phyloP scores from a whole-genome alignment of 73 alveolate species.

The Durusdinium trenchii region DNA sequence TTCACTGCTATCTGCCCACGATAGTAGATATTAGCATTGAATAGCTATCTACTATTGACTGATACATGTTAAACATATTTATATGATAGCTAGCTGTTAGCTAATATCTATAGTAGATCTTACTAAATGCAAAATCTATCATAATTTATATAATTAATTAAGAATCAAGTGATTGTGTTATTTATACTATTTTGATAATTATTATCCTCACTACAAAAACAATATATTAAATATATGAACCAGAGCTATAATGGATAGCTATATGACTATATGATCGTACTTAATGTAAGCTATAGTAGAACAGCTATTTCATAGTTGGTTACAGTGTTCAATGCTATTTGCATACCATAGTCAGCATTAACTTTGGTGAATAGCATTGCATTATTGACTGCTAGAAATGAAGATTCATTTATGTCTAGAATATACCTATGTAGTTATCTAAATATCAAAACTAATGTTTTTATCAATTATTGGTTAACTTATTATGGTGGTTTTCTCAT shows the following conservation, averaged over 20 bases:
- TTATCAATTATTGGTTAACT: too few relatives aligned
- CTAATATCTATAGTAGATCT: not conserved
- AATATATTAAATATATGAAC: too few relatives aligned
- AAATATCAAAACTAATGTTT: too few relatives aligned
- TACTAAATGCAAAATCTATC: not conserved
- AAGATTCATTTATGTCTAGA: too few relatives aligned
- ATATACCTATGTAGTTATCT: too few relatives aligned
- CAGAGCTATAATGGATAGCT: too few relatives aligned
- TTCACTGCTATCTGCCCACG: not conserved
- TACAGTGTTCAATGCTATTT: not conserved
- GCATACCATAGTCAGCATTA: not conserved
- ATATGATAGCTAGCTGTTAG: too few relatives aligned
- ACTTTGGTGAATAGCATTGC: not conserved
- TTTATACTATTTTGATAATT: not conserved
- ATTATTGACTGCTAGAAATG: not conserved
- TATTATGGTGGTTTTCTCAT: too few relatives aligned
- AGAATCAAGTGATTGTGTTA: not conserved
- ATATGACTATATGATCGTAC: too few relatives aligned
- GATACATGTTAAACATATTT: not conserved
- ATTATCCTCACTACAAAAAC: not conserved
- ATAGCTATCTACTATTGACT: not conserved
- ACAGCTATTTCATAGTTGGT: not conserved
- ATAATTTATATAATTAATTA: too few relatives aligned
- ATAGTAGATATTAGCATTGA: not conserved
- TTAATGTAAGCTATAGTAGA: not conserved